Percentiles rank a stretch among this genome's conserved stretches.
Evolutionary conservation across 805 yeast genomes (phyloP).

Genomic region (Yarrowia bubula): DNA sequence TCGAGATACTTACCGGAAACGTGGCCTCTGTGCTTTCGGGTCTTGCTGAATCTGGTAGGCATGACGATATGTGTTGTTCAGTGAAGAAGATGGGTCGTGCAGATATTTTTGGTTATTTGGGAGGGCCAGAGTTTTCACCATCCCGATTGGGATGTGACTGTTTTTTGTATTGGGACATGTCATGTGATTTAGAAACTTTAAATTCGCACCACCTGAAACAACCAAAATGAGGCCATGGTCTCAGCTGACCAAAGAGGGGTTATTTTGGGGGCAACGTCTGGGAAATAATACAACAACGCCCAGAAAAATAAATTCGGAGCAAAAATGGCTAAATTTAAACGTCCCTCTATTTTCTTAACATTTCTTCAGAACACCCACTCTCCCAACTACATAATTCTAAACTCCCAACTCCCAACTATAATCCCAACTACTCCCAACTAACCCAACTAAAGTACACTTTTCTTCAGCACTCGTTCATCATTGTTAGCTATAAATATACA

Average conservation of each 20-base stretch:
- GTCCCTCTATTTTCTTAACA: too few relatives aligned
- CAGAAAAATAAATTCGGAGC: not conserved
- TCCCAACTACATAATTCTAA: too few relatives aligned
- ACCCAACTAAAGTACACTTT: not conserved
- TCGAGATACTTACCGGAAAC: slow-evolving; percentile 84
- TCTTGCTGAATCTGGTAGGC: slow-evolving; percentile 99
- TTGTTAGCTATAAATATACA: slow-evolving; percentile 26
- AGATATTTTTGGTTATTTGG: slow-evolving; percentile 13
- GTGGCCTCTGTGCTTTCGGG: slow-evolving; percentile 99
- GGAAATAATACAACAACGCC: not conserved
- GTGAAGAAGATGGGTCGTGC: slow-evolving; percentile 4
- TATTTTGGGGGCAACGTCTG: not conserved
- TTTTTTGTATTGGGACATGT: not conserved
- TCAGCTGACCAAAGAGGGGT: not conserved
- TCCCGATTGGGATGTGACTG: slow-evolving; percentile 26
- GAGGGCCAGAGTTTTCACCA: slow-evolving; percentile 7
- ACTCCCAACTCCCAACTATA: not conserved
- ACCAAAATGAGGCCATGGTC: not conserved
- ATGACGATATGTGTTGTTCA: slow-evolving; percentile 42
- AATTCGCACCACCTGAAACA: not conserved
- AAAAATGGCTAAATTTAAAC: too few relatives aligned
- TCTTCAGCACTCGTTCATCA: not conserved
- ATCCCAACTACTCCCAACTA: not conserved
- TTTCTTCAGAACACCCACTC: too few relatives aligned
- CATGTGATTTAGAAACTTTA: not conserved